phyloP scores from a whole-genome alignment of 805 yeast genomes.

The Cyberlindnera xishuangbannaensis region DNA sequence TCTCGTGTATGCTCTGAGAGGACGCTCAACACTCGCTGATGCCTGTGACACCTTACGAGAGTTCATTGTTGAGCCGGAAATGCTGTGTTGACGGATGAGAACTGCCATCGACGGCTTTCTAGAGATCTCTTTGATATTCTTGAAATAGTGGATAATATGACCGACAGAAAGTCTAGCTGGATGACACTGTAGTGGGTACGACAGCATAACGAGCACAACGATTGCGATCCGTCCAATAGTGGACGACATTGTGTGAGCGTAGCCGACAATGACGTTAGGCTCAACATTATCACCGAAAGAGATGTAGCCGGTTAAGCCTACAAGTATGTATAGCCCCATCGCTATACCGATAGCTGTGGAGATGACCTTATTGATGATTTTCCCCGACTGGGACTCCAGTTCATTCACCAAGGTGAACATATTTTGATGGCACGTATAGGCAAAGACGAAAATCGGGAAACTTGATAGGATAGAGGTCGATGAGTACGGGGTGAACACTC shows the following conservation, averaged over 20 bases:
- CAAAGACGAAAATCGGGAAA: constrained; percentile 89
- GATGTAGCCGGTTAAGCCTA: constrained; percentile 78
- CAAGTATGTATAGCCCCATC: constrained; percentile 53
- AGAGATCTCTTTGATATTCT: constrained; percentile 21
- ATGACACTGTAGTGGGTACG: constrained; percentile 88
- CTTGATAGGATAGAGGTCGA: constrained; percentile 53
- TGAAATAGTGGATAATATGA: constrained; percentile 56
- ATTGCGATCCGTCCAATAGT: constrained; percentile 78
- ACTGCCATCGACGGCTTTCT: constrained; percentile 19
- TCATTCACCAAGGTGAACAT: constrained; percentile 89
- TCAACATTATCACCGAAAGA: constrained; percentile 78
- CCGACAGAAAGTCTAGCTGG: constrained; percentile 82
- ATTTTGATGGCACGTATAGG: constrained; percentile 94
- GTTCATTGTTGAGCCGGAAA: constrained; percentile 4
- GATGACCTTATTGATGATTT: constrained; percentile 42
- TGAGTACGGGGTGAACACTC: constrained; percentile 41
- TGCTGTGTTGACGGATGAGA: constrained; percentile 10
- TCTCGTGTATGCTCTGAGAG: constrained; percentile 3
- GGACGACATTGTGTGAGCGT: constrained; percentile 57
- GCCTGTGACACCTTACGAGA: constrained; percentile 10
- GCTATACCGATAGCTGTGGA: constrained; percentile 54
- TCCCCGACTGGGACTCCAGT: constrained; percentile 48
- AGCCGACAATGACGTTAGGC: constrained; percentile 78
- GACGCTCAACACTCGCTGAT: constrained; percentile 5
- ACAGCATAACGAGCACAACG: constrained; percentile 70